A percentile compares a stretch with the other conserved stretches of the same genome.
These are phyloP conservation scores for Eucalyptus tenuipes DNA, from an alignment of 345 rosid species.

Conservation along the genomic window DNA sequence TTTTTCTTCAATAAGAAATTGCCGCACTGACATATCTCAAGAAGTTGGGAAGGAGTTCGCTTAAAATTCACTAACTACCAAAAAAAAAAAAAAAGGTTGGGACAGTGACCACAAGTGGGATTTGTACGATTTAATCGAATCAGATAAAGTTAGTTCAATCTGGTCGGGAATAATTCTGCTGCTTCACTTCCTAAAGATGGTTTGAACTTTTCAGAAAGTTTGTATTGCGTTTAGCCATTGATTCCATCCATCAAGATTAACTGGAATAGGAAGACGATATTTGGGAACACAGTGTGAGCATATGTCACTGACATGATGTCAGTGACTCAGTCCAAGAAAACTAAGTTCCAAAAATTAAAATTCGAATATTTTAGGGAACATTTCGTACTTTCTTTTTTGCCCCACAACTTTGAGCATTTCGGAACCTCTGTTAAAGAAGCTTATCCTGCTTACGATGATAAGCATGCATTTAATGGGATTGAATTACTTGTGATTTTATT, in stretches of 20 bases:
- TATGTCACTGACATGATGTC: background rate
- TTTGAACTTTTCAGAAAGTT: background rate
- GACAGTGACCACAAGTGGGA: background rate
- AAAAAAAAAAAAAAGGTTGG: no score
- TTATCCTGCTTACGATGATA: background rate
- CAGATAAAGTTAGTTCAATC: background rate
- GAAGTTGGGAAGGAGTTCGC: background rate
- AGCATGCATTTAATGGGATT: background rate
- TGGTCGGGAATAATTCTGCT: background rate
- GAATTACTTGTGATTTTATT: background rate
- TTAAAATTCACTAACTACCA: no score
- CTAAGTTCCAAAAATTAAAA: background rate
- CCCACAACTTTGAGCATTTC: background rate
- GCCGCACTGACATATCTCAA: background rate
- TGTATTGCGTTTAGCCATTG: background rate
- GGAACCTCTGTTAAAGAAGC: background rate
- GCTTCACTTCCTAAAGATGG: background rate
- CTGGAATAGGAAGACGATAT: background rate
- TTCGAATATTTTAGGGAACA: background rate
- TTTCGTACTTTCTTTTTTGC: background rate
- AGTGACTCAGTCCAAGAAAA: background rate
- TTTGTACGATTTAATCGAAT: background rate
- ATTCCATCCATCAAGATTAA: background rate
- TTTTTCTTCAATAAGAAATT: background rate
- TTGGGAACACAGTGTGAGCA: background rate